A percentile compares a stretch with the other conserved stretches of the same genome.
Conservation (phyloP, 257 asterid genomes). For the Solanum rostratum region DNA sequence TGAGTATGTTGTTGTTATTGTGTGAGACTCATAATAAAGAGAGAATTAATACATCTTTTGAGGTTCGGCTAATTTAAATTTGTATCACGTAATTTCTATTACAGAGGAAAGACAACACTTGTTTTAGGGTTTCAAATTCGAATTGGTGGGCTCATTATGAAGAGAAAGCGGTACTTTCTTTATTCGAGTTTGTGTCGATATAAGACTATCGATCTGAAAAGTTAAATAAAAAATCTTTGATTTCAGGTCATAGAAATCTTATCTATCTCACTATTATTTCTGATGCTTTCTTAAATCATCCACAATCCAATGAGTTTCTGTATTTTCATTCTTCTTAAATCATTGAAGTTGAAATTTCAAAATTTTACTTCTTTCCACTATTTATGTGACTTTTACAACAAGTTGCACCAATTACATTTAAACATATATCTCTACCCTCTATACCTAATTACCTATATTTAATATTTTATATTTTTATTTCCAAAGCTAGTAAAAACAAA, state of each 20-base stretch:
- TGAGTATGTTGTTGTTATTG: too few relatives aligned
- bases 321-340: neutral
- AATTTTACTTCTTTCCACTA: neutral
- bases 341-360: neutral
- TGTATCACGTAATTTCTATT: neutral
- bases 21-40: too few relatives aligned
- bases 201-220: too few relatives aligned
- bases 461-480: neutral
- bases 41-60: neutral
- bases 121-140: neutral
- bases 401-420: neutral
- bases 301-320: neutral
- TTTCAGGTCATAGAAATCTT: fast-evolving
- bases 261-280: neutral
- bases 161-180: neutral
- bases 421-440: neutral
- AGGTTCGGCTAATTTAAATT: too few relatives aligned
- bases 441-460: too few relatives aligned
- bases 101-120: fast-evolving
- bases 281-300: neutral
- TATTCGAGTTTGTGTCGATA: neutral
- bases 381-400: neutral
- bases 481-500: neutral
- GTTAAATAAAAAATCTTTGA: neutral
- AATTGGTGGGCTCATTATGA: neutral